Evolutionary conservation across 2,329 filamentous ascomycete genomes (phyloP).

Genomic region (Botryotinia convoluta): DNA sequence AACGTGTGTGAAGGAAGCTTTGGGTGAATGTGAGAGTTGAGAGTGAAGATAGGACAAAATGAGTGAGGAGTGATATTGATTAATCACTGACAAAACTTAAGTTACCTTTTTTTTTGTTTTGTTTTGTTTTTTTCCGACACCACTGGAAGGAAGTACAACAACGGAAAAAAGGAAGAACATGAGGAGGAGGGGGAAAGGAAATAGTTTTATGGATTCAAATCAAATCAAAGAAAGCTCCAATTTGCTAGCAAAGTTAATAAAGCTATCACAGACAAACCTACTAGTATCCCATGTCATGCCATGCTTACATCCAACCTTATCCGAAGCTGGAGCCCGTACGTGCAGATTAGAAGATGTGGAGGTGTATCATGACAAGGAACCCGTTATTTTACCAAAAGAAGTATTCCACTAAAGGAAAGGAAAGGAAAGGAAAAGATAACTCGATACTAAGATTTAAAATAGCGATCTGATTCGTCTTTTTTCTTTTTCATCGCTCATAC

Average conservation of each 20-base stretch:
- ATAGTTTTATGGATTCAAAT: neutral
- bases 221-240: neutral
- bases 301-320: slow-evolving; percentile 9
- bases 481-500: neutral
- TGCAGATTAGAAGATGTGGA: neutral
- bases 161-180: neutral
- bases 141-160: neutral
- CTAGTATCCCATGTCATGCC: neutral
- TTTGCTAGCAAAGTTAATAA: neutral
- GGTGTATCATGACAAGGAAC: slow-evolving; percentile 9
- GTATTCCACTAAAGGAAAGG: neutral
- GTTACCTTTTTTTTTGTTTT: neutral
- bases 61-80: neutral
- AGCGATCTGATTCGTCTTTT: neutral
- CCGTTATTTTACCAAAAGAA: neutral
- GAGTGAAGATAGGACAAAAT: neutral
- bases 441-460: neutral
- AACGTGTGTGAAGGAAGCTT: neutral
- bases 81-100: neutral
- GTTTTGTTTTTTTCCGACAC: neutral
- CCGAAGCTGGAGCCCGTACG: neutral
- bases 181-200: neutral
- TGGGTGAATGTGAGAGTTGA: neutral
- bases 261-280: neutral
- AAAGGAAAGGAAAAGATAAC: neutral